phyloP scores from a whole-genome alignment of 768 basidiomycete species.

The Amanita thiersii region DNA sequence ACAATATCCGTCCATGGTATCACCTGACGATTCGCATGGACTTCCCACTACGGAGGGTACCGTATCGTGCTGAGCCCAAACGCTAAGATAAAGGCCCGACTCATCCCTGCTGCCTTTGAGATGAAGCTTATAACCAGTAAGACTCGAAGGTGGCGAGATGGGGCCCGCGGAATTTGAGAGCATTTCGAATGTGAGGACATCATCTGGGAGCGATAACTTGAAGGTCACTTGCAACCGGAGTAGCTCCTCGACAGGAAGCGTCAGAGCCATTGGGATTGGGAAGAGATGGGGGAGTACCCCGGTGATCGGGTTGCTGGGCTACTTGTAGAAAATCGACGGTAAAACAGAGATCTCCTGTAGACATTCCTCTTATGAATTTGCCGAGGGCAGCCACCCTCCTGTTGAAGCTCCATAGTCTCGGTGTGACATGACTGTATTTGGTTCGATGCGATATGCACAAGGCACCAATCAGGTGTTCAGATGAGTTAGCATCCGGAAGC shows the following conservation, averaged over 20 bases:
- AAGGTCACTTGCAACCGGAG: slow-evolving; percentile 8
- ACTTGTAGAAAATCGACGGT: slow-evolving; percentile 4
- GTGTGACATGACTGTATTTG: slow-evolving; percentile 4
- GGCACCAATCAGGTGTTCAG: not conserved
- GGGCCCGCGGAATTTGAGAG: not conserved
- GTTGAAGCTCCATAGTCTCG: slow-evolving; percentile 3
- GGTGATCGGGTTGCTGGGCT: not conserved
- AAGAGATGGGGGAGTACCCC: not conserved
- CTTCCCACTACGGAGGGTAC: too few relatives aligned
- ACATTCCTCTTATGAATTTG: not conserved
- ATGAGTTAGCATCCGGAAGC: slow-evolving; percentile 3
- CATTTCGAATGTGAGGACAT: slow-evolving; percentile 10
- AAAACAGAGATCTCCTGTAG: not conserved
- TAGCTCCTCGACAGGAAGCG: slow-evolving; percentile 10
- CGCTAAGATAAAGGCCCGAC: slow-evolving; percentile 7
- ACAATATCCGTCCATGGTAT: not conserved
- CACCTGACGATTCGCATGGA: not conserved
- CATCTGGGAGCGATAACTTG: slow-evolving; percentile 7
- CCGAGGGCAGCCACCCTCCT: not conserved
- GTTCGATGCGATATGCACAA: not conserved
- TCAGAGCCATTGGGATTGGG: slow-evolving; percentile 7
- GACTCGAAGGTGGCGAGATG: not conserved
- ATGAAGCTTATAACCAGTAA: slow-evolving; percentile 8
- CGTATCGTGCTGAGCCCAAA: slow-evolving; percentile 8
- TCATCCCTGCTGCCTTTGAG: slow-evolving; percentile 9